These are phyloP conservation scores for Iberis amara DNA, from an alignment of 441 rosid species.

Conservation along the genomic window DNA sequence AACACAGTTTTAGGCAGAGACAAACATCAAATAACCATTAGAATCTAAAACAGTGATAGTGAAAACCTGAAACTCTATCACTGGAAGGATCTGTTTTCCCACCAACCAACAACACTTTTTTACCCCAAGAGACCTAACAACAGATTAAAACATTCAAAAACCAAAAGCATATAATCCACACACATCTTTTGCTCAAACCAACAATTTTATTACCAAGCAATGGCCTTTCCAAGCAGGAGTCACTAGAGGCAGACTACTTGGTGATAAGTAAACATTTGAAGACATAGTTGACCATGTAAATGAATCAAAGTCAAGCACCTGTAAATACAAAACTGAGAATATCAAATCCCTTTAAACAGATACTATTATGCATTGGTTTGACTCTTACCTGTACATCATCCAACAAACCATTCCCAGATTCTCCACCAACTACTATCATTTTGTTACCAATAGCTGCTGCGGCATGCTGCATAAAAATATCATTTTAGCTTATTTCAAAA, in stretches of 20 bases:
- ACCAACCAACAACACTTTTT: conserved; percentile 78
- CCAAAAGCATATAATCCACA: neutral
- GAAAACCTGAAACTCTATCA: conserved; percentile 80
- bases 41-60: conserved; percentile 13
- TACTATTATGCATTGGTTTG: neutral
- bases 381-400: conserved; percentile 88
- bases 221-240: conserved; percentile 99
- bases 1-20: conserved; percentile 4
- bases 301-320: conserved; percentile 85
- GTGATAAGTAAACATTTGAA: conserved; percentile 88
- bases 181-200: conserved; percentile 12
- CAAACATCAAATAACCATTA: neutral
- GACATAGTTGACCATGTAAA: conserved; percentile 76
- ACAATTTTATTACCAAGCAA: conserved; percentile 56
- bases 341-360: conserved; percentile 5
- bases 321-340: conserved; percentile 11
- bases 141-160: conserved; percentile 9
- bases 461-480: conserved; percentile 61
- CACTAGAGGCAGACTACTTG: conserved; percentile 85
- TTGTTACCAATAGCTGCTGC: conserved; percentile 86
- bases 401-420: conserved; percentile 71
- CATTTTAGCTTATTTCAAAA: conserved; percentile 17
- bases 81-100: conserved; percentile 78
- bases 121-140: conserved; percentile 89
- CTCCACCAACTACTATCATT: conserved; percentile 97